phyloP scores from a whole-genome alignment of 305 asterid species.

The Stenogyne calaminthoides region DNA sequence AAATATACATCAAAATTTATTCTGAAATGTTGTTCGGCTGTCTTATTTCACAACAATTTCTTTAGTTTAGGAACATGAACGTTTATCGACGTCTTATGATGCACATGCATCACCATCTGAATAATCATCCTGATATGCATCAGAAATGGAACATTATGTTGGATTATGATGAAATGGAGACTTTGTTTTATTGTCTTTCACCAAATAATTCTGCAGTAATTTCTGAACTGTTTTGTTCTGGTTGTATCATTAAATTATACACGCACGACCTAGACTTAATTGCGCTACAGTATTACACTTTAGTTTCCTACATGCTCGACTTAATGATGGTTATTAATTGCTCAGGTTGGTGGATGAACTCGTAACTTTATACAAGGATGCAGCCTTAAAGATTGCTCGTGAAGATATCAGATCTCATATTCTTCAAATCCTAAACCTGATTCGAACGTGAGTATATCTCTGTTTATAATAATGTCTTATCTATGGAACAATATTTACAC shows the following conservation, averaged over 20 bases:
- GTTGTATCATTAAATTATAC: not conserved
- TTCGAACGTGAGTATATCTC: conserved; percentile 58
- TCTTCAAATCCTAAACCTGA: conserved; percentile 56
- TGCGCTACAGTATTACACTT: not conserved
- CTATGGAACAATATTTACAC: not conserved
- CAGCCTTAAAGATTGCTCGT: conserved; percentile 69
- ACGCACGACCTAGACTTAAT: not conserved
- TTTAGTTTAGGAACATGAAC: not conserved
- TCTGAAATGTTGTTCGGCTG: not conserved
- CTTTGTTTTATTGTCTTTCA: not conserved
- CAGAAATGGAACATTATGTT: not conserved
- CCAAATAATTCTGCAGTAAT: not conserved
- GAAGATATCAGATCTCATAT: conserved; percentile 68
- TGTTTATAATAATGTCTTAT: not conserved
- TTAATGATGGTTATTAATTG: conserved; percentile 21
- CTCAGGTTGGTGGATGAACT: conserved; percentile 88
- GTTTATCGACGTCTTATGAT: not conserved
- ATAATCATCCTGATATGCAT: not conserved
- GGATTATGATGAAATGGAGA: not conserved
- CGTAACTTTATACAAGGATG: conserved; percentile 75
- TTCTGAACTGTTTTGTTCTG: not conserved
- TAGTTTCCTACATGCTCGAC: conserved; percentile 8
- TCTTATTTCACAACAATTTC: not conserved
- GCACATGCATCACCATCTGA: not conserved
- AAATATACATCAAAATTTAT: not conserved